These are phyloP conservation scores for Daedaleopsis nitida DNA, from an alignment of 768 basidiomycete genomes.

Conservation along the genomic window DNA sequence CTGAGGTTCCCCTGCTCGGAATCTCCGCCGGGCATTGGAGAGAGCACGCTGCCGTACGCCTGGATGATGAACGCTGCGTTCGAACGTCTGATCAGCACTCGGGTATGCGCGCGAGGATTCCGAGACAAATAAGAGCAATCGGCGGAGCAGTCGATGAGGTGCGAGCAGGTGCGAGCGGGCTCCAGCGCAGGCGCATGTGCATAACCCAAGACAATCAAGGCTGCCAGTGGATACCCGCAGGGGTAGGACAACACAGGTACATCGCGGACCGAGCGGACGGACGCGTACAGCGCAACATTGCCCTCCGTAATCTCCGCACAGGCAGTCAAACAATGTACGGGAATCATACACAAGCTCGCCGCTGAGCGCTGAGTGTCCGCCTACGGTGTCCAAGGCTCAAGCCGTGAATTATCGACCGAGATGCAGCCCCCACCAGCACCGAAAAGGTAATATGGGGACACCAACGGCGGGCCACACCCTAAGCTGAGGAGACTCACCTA, in stretches of 20 bases:
- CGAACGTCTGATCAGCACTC: conserved; percentile 1
- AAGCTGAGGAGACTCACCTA: too few species aligned
- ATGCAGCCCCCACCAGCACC: background rate
- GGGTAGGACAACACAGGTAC: too few species aligned
- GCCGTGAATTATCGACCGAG: background rate
- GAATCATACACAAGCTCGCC: background rate
- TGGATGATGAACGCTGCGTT: conserved; percentile 81
- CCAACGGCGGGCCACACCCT: conserved; percentile 1
- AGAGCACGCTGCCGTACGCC: conserved; percentile 76
- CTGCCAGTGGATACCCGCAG: background rate
- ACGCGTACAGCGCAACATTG: conserved; percentile 1
- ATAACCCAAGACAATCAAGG: too few species aligned
- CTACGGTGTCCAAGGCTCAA: background rate
- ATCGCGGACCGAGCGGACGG: conserved; percentile 12
- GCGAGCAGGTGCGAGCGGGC: background rate
- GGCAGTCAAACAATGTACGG: background rate
- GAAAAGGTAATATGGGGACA: background rate
- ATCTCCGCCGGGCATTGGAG: conserved; percentile 66
- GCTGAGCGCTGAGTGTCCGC: too few species aligned
- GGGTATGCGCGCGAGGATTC: background rate
- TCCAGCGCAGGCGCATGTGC: background rate
- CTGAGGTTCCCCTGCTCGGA: conserved; percentile 80
- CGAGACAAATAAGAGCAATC: background rate
- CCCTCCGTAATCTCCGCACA: background rate
- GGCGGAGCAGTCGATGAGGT: background rate